phyloP scores from a whole-genome alignment of 371 early-diverging fungal genomes.

The Chytridiales sp. region DNA sequence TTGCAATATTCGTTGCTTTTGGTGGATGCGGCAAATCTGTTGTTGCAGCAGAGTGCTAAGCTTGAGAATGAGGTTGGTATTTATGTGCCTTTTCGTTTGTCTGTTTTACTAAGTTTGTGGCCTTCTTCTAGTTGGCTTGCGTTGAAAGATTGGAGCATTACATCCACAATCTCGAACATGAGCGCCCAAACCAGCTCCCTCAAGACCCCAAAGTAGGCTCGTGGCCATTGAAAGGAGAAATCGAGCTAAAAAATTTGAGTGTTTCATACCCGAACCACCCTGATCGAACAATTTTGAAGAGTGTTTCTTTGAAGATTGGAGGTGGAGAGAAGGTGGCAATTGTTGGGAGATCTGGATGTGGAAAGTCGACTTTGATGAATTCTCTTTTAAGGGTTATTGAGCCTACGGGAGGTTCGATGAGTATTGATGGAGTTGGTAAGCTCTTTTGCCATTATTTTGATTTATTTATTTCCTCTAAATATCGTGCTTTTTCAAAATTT shows the following conservation, averaged over 20 bases:
- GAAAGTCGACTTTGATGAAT: slow-evolving; percentile 85
- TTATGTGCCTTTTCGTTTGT: no score
- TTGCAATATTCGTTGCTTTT: no score
- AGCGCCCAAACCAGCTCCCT: slow-evolving; percentile 36
- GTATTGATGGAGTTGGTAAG: slow-evolving; percentile 82
- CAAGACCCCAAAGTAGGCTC: no score
- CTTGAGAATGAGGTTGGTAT: no score
- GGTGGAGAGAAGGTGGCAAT: slow-evolving; percentile 69
- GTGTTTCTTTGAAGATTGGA: slow-evolving; percentile 58
- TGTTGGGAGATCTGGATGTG: slow-evolving; percentile 85
- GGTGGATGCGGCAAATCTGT: no score
- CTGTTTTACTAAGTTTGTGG: no score
- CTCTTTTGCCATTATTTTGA: slow-evolving; percentile 68
- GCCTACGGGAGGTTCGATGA: slow-evolving; percentile 64
- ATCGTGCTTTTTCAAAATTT: slow-evolving; percentile 23
- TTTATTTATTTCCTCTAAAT: slow-evolving; percentile 54
- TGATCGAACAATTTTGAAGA: slow-evolving; percentile 48
- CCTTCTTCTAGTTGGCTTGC: no score
- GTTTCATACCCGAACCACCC: slow-evolving; percentile 72
- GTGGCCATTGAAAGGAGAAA: slow-evolving; percentile 62
- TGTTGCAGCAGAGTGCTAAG: no score
- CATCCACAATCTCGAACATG: slow-evolving; percentile 59
- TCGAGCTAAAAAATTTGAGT: slow-evolving; percentile 65
- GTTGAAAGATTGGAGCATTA: slow-evolving; percentile 88
- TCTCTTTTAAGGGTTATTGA: slow-evolving; percentile 90